Percentiles rank a stretch among this genome's conserved stretches.
phyloP scores from a whole-genome alignment of 805 yeast genomes.

The Zygosaccharomyces bailii region DNA sequence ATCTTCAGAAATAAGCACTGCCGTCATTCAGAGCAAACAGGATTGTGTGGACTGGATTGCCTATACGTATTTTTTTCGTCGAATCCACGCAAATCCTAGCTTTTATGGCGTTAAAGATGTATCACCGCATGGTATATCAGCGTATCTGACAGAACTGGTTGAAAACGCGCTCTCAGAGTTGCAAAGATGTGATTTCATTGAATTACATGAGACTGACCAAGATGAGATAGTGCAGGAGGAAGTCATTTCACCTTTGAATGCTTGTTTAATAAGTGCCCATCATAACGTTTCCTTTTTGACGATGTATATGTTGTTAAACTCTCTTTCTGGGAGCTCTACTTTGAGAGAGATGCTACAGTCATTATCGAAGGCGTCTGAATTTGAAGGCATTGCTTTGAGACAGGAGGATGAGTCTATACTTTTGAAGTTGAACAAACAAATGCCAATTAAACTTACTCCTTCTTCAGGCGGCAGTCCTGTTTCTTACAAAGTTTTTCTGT shows the following conservation, averaged over 20 bases:
- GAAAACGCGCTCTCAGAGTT: slow-evolving; percentile 69
- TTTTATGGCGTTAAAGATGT: slow-evolving; percentile 75
- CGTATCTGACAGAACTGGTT: slow-evolving; percentile 76
- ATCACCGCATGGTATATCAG: slow-evolving; percentile 68
- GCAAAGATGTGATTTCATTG: slow-evolving; percentile 57
- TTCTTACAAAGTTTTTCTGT: slow-evolving; percentile 63
- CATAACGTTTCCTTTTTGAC: slow-evolving; percentile 63
- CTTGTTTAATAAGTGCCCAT: slow-evolving; percentile 72
- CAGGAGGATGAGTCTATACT: slow-evolving; percentile 53
- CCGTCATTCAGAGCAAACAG: slow-evolving; percentile 63
- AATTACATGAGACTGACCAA: slow-evolving; percentile 44
- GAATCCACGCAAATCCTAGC: slow-evolving; percentile 80
- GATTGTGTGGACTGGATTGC: slow-evolving; percentile 91
- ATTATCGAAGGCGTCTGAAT: slow-evolving; percentile 66
- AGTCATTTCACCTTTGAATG: slow-evolving; percentile 56
- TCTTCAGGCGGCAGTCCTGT: slow-evolving; percentile 43
- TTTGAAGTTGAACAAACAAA: slow-evolving; percentile 47
- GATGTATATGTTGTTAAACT: slow-evolving; percentile 54
- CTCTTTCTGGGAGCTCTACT: slow-evolving; percentile 53
- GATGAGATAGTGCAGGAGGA: slow-evolving; percentile 37
- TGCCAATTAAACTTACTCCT: slow-evolving; percentile 57
- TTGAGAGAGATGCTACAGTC: slow-evolving; percentile 61
- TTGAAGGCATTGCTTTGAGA: slow-evolving; percentile 63
- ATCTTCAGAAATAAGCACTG: slow-evolving; percentile 67
- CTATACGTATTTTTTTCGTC: slow-evolving; percentile 73